Percentiles rank a stretch among this genome's conserved stretches.
Evolutionary conservation across 768 basidiomycete species (phyloP).

Genomic region (Boletus subcaerulescens): DNA sequence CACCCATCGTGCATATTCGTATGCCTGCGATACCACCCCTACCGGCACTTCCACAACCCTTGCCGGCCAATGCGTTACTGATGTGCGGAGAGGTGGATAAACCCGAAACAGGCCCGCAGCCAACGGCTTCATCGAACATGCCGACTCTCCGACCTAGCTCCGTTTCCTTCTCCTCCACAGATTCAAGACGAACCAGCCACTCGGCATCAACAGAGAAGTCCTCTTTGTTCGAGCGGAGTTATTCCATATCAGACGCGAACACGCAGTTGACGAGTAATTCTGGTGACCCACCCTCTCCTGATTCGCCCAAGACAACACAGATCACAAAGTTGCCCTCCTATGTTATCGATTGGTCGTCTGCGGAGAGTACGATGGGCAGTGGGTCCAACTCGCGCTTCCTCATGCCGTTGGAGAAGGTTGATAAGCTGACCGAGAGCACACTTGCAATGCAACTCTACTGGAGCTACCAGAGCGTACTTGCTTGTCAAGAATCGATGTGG

Average conservation of each 20-base stretch:
- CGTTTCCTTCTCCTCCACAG: conserved; percentile 51
- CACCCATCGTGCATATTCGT: conserved; percentile 60
- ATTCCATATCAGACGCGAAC: conserved; percentile 26
- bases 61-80: conserved; percentile 25
- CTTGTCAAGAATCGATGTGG: conserved; percentile 76
- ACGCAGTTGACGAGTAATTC: conserved; percentile 21
- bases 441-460: conserved; percentile 70
- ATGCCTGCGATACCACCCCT: conserved; percentile 71
- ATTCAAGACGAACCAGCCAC: conserved; percentile 34
- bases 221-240: conserved; percentile 29
- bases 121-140: conserved; percentile 10
- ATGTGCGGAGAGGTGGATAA: conserved; percentile 26
- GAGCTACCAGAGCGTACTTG: conserved; percentile 58
- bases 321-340: conserved; percentile 33
- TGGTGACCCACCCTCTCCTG: conserved; percentile 21
- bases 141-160: conserved; percentile 39
- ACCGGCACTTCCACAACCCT: conserved; percentile 40
- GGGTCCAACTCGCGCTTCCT: conserved; percentile 34
- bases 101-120: conserved; percentile 20
- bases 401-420: conserved; percentile 42
- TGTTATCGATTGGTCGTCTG: conserved; percentile 46
- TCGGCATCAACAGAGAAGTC: conserved; percentile 35
- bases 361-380: conserved; percentile 39
- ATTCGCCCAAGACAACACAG: conserved; percentile 7
- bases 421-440: conserved; percentile 52